Percentiles rank a stretch among this genome's conserved stretches.
phyloP scores from a whole-genome alignment of 805 yeast genomes.

The Cyberlindnera xishuangbannaensis region DNA sequence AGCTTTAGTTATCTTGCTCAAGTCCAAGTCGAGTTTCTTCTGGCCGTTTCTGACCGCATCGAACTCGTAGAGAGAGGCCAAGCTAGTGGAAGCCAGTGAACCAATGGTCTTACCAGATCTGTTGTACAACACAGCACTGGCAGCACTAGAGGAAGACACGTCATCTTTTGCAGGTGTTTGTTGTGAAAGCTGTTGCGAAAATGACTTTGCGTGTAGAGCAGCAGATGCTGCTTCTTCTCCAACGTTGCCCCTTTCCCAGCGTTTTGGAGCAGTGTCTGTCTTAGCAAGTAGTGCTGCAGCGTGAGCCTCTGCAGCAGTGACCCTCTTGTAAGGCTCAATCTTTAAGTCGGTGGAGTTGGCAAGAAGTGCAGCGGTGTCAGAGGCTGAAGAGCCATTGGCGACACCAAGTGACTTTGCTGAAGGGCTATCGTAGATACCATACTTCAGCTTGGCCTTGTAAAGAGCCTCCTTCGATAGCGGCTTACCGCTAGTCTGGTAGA shows the following conservation, averaged over 20 bases:
- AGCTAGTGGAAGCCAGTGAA: constrained; percentile 32
- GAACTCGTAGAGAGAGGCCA: constrained; percentile 37
- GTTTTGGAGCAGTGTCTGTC: constrained; percentile 39
- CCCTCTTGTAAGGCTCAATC: constrained; percentile 59
- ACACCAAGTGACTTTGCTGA: constrained; percentile 52
- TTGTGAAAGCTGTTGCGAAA: not conserved
- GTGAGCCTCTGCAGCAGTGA: constrained; percentile 56
- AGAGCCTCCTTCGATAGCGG: constrained; percentile 71
- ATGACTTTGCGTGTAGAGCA: constrained; percentile 29
- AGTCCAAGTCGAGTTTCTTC: constrained; percentile 38
- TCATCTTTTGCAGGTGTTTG: constrained; percentile 3
- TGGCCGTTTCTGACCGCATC: constrained; percentile 38
- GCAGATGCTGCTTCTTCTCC: constrained; percentile 45
- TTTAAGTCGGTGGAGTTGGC: constrained; percentile 64
- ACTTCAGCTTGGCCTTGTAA: constrained; percentile 66
- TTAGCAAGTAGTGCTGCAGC: constrained; percentile 52
- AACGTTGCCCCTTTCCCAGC: constrained; percentile 45
- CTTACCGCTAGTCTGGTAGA: constrained; percentile 64
- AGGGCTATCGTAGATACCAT: constrained; percentile 55
- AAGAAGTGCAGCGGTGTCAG: constrained; percentile 71
- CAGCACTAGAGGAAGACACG: constrained; percentile 16
- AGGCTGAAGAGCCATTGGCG: constrained; percentile 46
- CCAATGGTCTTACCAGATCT: constrained; percentile 34
- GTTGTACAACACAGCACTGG: constrained; percentile 22
- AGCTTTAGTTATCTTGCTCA: constrained; percentile 44